phyloP scores from a whole-genome alignment of 1,284 basidiomycete genomes.

The Wolfiporia cocos region DNA sequence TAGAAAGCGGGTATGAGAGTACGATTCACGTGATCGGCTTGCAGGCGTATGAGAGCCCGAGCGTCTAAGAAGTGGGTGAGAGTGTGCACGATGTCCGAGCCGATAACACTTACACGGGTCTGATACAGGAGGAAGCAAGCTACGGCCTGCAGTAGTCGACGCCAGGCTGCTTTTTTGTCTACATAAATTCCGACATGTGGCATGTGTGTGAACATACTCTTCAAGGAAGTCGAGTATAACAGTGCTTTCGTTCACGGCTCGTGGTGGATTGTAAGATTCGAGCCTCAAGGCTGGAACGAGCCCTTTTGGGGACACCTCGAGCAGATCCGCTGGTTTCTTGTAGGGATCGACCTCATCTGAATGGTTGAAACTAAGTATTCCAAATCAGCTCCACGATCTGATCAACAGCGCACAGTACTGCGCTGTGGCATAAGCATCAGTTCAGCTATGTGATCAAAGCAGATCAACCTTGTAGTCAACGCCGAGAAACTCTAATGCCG shows the following conservation, averaged over 20 bases:
- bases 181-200: not conserved
- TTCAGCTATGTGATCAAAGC: too few relatives aligned
- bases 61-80: conserved; percentile 37
- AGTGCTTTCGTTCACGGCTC: conserved; percentile 62
- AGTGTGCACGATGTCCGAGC: conserved; percentile 13
- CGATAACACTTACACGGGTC: conserved; percentile 46
- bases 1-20: conserved; percentile 72
- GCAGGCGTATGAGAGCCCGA: conserved; percentile 60
- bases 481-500: conserved; percentile 55
- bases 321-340: conserved; percentile 71
- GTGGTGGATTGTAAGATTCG: conserved; percentile 37
- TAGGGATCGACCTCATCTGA: conserved; percentile 78
- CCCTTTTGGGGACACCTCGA: conserved; percentile 75
- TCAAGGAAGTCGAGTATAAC: conserved; percentile 72
- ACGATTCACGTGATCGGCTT: conserved; percentile 64
- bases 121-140: conserved; percentile 48
- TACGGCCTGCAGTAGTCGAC: conserved; percentile 35
- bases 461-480: conserved; percentile 50
- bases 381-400: too few relatives aligned
- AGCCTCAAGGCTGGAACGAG: conserved; percentile 69
- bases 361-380: too few relatives aligned
- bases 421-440: too few relatives aligned
- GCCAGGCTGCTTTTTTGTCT: conserved; percentile 34
- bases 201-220: conserved; percentile 45
- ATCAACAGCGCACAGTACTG: too few relatives aligned